These are phyloP conservation scores for Pistacia vera DNA, from an alignment of 345 rosid species.

Conservation along the genomic window DNA sequence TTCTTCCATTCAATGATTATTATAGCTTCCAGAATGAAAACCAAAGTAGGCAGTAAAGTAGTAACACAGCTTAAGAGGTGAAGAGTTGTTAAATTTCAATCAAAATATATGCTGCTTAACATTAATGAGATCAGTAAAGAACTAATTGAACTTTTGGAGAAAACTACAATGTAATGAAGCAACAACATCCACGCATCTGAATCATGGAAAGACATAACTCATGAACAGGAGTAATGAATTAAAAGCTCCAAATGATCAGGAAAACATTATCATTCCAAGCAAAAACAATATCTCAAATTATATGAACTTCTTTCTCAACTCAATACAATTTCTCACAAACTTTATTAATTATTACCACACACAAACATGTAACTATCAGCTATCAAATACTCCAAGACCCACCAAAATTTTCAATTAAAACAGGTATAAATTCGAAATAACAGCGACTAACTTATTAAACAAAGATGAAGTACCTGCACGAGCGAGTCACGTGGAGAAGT, in stretches of 20 bases:
- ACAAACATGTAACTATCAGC: neutral
- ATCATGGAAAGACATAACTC: neutral
- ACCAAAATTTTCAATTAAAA: neutral
- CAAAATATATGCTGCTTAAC: neutral
- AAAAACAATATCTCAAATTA: neutral
- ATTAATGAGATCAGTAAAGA: neutral
- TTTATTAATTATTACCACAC: neutral
- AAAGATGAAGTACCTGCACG: conserved; percentile 59
- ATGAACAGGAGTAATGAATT: neutral
- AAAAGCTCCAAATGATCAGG: neutral
- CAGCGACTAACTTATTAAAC: neutral
- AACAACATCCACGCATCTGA: neutral
- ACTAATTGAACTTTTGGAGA: neutral
- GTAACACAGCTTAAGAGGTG: neutral
- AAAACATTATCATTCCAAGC: neutral
- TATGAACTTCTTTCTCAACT: neutral
- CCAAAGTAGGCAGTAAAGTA: neutral
- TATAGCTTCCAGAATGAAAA: neutral
- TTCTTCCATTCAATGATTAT: neutral
- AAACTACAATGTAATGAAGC: neutral
- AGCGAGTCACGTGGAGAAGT: conserved; percentile 59
- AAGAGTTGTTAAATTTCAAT: neutral
- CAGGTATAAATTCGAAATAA: neutral
- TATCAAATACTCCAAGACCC: neutral
- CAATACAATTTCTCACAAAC: neutral